Base-by-base conservation (phyloP, 352 stramenopile genomes). In the Phytophthora capsici region DNA sequence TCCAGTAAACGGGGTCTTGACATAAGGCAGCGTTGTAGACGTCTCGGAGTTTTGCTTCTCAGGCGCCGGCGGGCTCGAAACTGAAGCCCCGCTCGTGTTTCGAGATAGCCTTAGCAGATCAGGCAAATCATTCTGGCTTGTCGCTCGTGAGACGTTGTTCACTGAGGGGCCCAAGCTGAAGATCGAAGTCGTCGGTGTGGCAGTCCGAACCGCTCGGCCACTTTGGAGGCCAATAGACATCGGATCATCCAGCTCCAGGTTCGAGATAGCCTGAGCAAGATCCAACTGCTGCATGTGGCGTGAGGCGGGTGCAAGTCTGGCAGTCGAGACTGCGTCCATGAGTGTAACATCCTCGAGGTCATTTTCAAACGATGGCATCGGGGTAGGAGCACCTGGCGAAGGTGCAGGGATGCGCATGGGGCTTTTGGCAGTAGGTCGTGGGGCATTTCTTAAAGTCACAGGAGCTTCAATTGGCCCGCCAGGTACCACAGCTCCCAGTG, bases 271-370 rank as follows among this genome's bases (percentile, higher is more conserved):
- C 32, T 78, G 77, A 10, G 81, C 78, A 6, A 91, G 69, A 71
- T 91, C 83, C 25, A 91, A 58, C 16, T 90, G 77, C 45, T 91
- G 83, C 72, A 88, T 91, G 43, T 91, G 83, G 22, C 76, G 69
- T 20, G 83, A 90, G 2, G 83, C 83, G 46, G 80, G 80, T 16
- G 75, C 78, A 14, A 89, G 61, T 46, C 63, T 62, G 14, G 63
- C 56, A 17, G 51, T 61, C 20, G 67, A 69, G 28, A 38, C 41
- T 6, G 52, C 57, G 32, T 63, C 59, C 51, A 73, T 70, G 9
- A 72, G 47, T 2, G 54, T 51, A 38, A 66, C 61, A 38, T 72
- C 66, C 25, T 72, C 57, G 6, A 69, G 30, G 17, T 78, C 69
- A 32, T 28, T 66, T 13, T 71, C 45, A 63, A 71, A 65, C 16